Percentiles rank a stretch among this genome's conserved stretches.
Evolutionary conservation across 192 early-diverging fungal genomes (phyloP).

Genomic region (Coemansia sp.): DNA sequence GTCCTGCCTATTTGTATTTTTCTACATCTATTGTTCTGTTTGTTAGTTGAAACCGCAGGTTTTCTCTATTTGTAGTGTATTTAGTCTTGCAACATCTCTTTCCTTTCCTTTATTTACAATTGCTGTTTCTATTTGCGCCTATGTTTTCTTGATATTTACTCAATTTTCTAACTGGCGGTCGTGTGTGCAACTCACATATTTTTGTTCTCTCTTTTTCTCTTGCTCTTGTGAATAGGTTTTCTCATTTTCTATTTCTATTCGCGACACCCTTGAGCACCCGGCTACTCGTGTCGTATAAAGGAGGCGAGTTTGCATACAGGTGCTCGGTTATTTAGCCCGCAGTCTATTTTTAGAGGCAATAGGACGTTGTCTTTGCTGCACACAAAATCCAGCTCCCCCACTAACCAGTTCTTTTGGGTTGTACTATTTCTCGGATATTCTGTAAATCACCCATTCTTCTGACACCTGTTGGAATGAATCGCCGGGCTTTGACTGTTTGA

Average conservation of each 20-base stretch:
- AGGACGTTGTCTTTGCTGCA: neutral
- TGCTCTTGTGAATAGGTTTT: conserved; percentile 2
- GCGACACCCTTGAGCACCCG: neutral
- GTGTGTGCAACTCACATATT: neutral
- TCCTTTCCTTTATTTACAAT: neutral
- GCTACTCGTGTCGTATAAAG: neutral
- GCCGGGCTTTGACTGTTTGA: neutral
- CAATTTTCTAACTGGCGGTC: neutral
- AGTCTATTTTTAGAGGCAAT: neutral
- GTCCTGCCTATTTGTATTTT: neutral
- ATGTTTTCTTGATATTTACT: neutral
- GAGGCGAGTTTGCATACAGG: too few species aligned
- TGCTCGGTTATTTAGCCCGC: neutral
- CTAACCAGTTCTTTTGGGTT: neutral
- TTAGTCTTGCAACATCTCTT: conserved; percentile 1
- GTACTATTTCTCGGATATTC: neutral
- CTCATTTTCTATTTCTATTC: neutral
- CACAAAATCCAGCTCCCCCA: neutral
- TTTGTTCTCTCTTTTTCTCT: neutral
- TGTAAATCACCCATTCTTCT: neutral
- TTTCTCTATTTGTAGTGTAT: neutral
- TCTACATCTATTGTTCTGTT: conserved; percentile 1
- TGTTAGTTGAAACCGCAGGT: neutral
- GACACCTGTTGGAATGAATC: conserved; percentile 5
- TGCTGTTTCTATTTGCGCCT: neutral